These are phyloP conservation scores for Fusarium sororula DNA, from an alignment of 2,329 filamentous ascomycete genomes.

Conservation along the genomic window DNA sequence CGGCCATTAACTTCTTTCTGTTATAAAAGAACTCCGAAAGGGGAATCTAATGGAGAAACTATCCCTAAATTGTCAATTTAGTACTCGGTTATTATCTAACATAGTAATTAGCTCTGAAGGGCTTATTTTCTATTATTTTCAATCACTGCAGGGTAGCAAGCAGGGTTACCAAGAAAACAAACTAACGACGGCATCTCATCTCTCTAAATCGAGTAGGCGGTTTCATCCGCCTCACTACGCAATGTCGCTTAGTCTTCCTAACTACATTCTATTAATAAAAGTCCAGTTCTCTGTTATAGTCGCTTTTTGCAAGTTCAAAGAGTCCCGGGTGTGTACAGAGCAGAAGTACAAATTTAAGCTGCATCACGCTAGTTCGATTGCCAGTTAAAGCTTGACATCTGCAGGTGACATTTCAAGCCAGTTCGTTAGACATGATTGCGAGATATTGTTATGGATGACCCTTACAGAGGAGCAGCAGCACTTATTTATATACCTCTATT, in stretches of 20 bases:
- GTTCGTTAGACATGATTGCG: neutral
- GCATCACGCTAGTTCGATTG: neutral
- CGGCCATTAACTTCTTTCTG: too few species aligned
- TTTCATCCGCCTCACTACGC: neutral
- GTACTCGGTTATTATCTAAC: accelerated
- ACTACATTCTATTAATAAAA: too few species aligned
- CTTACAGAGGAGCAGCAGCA: too few species aligned
- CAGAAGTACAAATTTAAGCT: neutral
- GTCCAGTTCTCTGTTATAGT: accelerated
- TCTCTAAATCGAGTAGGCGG: too few species aligned
- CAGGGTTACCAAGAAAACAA: neutral
- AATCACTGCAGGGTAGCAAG: neutral
- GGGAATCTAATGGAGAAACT: too few species aligned
- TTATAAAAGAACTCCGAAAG: too few species aligned
- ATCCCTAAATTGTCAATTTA: too few species aligned
- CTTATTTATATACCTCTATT: too few species aligned
- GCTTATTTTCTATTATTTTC: accelerated
- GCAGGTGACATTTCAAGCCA: too few species aligned
- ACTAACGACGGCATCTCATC: neutral
- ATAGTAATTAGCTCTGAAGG: accelerated
- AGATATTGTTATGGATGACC: too few species aligned
- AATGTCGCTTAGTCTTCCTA: neutral
- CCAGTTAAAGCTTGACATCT: too few species aligned
- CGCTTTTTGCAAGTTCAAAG: neutral
- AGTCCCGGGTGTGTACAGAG: accelerated